Evolutionary conservation across 2,329 filamentous ascomycete genomes (phyloP), one percentile per base, ranked within the genome.

Genomic region (Apiospora sp.): DNA sequence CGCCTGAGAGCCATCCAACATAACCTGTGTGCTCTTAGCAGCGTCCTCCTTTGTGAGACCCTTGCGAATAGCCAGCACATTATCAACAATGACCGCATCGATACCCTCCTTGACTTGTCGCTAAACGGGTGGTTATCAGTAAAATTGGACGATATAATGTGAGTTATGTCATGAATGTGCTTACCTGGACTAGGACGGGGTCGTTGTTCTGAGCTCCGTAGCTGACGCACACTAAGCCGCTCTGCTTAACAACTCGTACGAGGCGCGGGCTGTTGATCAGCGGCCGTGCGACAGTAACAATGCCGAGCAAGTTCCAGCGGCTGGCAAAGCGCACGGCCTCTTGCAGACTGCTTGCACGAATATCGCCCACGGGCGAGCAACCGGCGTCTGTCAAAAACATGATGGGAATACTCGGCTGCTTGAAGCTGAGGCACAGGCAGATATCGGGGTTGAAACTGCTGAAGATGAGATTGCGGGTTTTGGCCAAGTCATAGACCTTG

Each of bases 381-480:
- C 96, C 96, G 0, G 95, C 94, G 78, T 99, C 96, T 0, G 93
- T 97, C 54, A 99, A 87, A 85, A 99, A 99, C 74, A 99, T 86
- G 73, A 99, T 95, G 0, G 96, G 97, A 72, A 98, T 98, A 64
- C 93, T 97, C 1, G 96, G 96, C 84, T 99, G 96, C 85, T 99
- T 99, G 88, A 98, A 98, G 71, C 93, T 96, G 54, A 98, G 86
- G 76, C 98, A 91, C 19, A 99, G 89, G 81, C 96, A 99, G 67
- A 99, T 95, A 79, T 99, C 96, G 0, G 96, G 96, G 83, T 98
- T 98, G 86, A 99, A 99, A 69, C 93, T 96, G 75, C 94, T 97
- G 84, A 99, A 98, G 76, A 99, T 94, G 82, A 99, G 93, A 84
- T 98, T 95, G n/a, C 96, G 90, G 73, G 92, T 90, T 73, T 91